Evolutionary conservation across 768 basidiomycete species (phyloP), one percentile per base, ranked within the genome.

Genomic region (Tricholoma saponaceum): DNA sequence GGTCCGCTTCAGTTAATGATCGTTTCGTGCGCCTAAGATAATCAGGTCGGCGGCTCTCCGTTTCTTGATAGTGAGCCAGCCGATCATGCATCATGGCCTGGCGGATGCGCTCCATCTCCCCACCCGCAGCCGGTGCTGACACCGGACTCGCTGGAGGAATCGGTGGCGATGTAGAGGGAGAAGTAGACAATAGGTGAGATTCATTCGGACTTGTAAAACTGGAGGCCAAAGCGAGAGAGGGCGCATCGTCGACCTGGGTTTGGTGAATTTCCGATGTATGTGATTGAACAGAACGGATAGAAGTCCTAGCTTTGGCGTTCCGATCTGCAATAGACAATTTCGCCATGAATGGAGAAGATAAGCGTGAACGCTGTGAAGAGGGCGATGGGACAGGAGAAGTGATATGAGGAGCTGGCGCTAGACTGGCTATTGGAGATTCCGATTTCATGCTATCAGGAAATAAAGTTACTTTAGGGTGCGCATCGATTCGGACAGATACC

Each of bases 41-140:
- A 6, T 90, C 89, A 1, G 89, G 89, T 37, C 88, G 79, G 13
- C 81, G 83, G 33, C 71, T 79, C 68, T 91, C 89, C 9, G 78
- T 73, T 65, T 84, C 83, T 54, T 76, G 77, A 28, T 78, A 65
- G 28, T 79, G 79, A 1, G 76, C 73, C 12, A 80, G 66, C 55
- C 77, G 76, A 37, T 81, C 82, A 60, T 83, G 79, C 14, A 78
- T 69, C 64, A 79, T 73, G 25, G 79, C 78, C 49, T 79, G 78
- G 26, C 81, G 80, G 51, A 89, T 83, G 37, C 83, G 80, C 52
- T 81, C 78, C 67, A 86, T 76, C 65, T 89, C 87, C 28, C 79
- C 80, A 43, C 82, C 83, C 0, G 74, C 64, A 16, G 67, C 62
- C n/a, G 57, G 64, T 8, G 70, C 63, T 7, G 69, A 66, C 2